Percentiles rank a stretch among this genome's conserved stretches.
Conservation (phyloP, 139 green algal species). For the Chlamydomonas sphaeroides region DNA sequence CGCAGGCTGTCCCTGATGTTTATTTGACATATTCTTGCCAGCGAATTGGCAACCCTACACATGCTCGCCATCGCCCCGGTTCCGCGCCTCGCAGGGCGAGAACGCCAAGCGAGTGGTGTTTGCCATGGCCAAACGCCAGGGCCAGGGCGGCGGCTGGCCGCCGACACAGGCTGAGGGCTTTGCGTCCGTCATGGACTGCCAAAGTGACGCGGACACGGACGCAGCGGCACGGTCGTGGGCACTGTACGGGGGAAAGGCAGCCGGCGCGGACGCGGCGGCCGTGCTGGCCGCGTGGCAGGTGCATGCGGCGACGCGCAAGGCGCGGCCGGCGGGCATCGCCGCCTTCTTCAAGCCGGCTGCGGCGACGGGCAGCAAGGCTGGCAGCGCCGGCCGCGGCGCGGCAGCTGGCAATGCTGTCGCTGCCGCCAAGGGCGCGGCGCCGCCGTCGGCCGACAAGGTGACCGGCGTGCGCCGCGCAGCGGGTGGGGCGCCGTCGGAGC, state of each 20-base stretch:
- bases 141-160: conserved; percentile 30
- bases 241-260: neutral
- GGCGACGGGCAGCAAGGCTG: neutral
- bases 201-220: neutral
- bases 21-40: no score
- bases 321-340: neutral
- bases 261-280: neutral
- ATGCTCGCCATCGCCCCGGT: no score
- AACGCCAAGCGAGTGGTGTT: conserved; percentile 29
- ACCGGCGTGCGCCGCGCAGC: no score
- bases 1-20: no score
- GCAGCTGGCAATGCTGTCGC: neutral
- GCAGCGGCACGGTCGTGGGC: conserved; percentile 38
- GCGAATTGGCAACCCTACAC: no score
- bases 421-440: no score
- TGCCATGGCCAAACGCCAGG: conserved; percentile 32
- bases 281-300: conserved; percentile 11
- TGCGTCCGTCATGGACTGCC: conserved; percentile 56
- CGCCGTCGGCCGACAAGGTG: no score
- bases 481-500: no score
- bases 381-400: conserved; percentile 3
- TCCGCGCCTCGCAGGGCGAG: neutral
- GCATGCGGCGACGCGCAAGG: neutral
- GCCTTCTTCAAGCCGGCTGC: conserved; percentile 15
- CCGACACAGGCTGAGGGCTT: conserved; percentile 62